Conservation (phyloP, 768 basidiomycete genomes). For the Collybiopsis confluens region DNA sequence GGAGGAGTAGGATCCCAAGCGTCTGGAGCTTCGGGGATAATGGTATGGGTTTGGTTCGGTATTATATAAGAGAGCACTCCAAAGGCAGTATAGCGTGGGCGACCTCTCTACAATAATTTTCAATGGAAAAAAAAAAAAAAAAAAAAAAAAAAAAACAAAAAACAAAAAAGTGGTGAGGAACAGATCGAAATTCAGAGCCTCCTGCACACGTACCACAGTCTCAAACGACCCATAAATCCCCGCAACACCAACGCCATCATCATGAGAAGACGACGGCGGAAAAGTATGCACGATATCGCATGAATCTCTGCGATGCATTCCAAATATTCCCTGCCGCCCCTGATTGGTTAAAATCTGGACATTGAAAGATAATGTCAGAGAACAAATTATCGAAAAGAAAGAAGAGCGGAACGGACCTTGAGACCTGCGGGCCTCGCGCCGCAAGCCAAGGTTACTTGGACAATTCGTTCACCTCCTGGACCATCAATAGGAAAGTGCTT, state of each 20-base stretch:
- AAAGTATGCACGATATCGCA: neutral
- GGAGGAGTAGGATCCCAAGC: neutral
- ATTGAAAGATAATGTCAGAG: neutral
- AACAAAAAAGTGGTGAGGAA: too few species aligned
- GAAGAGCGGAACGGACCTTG: neutral
- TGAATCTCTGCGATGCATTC: neutral
- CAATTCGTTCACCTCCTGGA: neutral
- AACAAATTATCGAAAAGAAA: too few species aligned
- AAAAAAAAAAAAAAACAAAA: too few species aligned
- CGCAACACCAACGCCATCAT: neutral
- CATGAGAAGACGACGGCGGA: too few species aligned
- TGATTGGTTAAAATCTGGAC: neutral
- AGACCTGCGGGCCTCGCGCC: neutral
- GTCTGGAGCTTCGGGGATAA: neutral
- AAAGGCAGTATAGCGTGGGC: neutral
- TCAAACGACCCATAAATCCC: neutral
- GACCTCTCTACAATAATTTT: neutral
- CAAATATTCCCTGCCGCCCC: neutral
- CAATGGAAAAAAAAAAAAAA: too few species aligned
- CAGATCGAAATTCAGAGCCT: neutral
- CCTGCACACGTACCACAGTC: neutral
- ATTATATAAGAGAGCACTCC: neutral
- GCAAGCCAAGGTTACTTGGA: neutral
- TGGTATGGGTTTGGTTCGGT: neutral
- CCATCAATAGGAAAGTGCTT: neutral